These are phyloP conservation scores for Coemansia sp. DNA, from an alignment of 192 early-diverging fungal species.

Conservation along the genomic window DNA sequence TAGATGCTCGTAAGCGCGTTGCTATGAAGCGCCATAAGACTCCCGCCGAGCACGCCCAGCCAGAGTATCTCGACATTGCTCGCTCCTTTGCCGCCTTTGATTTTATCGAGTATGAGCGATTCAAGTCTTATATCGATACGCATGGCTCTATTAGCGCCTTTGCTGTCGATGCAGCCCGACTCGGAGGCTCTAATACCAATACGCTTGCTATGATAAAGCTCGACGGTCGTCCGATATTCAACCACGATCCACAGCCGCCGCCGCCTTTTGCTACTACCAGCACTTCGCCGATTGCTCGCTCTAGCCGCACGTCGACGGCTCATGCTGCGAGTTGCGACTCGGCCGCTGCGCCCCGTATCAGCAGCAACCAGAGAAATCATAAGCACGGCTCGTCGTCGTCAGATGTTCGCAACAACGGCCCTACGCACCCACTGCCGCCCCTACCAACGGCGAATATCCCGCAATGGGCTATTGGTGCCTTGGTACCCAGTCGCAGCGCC, in stretches of 20 bases:
- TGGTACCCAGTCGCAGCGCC: background rate
- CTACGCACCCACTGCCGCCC: background rate
- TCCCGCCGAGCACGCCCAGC: conserved; percentile 33
- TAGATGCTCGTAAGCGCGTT: conserved; percentile 74
- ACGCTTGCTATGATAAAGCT: conserved; percentile 29
- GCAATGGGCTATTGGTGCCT: background rate
- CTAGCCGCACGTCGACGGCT: conserved; percentile 22
- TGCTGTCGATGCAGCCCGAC: conserved; percentile 33
- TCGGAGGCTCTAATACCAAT: conserved; percentile 11
- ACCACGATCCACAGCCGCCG: conserved; percentile 17
- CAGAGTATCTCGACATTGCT: conserved; percentile 71
- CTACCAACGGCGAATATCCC: background rate
- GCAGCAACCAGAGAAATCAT: background rate
- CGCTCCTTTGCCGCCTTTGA: conserved; percentile 78
- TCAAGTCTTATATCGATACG: conserved; percentile 63
- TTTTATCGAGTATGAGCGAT: conserved; percentile 78
- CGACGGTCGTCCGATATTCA: conserved; percentile 40
- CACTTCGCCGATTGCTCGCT: conserved; percentile 22
- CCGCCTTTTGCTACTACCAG: background rate
- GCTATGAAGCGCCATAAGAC: conserved; percentile 50
- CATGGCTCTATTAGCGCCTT: conserved; percentile 48
- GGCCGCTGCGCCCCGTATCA: background rate
- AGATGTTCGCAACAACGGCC: background rate
- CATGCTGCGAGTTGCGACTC: background rate
- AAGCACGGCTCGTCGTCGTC: background rate